These are phyloP conservation scores for Pseudogymnoascus sp. DNA, from an alignment of 2,329 filamentous ascomycete genomes.

Conservation along the genomic window DNA sequence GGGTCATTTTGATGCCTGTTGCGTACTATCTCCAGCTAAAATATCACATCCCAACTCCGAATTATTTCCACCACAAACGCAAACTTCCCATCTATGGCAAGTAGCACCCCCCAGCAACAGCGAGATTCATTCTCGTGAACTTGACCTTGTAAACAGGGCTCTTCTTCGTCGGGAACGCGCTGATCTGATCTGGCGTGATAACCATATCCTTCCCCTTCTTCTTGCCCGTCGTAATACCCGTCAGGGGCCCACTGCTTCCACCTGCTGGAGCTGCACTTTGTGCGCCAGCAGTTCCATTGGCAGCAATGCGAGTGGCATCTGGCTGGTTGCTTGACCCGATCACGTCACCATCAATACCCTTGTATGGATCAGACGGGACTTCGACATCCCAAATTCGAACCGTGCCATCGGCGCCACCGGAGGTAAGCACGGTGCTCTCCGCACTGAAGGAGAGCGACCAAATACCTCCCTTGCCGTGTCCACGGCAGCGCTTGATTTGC, in stretches of 20 bases:
- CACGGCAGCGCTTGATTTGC: conserved; percentile 84
- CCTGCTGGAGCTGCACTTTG: conserved; percentile 20
- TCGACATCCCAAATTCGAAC: conserved; percentile 91
- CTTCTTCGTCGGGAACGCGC: conserved; percentile 92
- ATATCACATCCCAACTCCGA: conserved; percentile 1
- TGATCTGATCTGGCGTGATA: conserved; percentile 88
- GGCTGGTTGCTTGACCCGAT: conserved; percentile 36
- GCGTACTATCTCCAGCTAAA: conserved; percentile 1
- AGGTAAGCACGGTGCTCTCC: conserved; percentile 83
- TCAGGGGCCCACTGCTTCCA: conserved; percentile 24
- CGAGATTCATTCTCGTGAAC: conserved; percentile 92
- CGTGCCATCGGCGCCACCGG: conserved; percentile 83
- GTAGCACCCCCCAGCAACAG: conserved; percentile 73
- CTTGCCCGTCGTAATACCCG: conserved; percentile 35
- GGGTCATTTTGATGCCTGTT: not conserved
- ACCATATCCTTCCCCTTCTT: conserved; percentile 87
- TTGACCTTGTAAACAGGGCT: conserved; percentile 87
- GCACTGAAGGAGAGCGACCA: conserved; percentile 91
- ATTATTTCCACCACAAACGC: not conserved
- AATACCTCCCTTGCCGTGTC: conserved; percentile 87
- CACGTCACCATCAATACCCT: conserved; percentile 38
- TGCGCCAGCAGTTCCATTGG: conserved; percentile 35
- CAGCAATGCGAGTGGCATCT: conserved; percentile 42
- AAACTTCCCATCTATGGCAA: conserved; percentile 14
- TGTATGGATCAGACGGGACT: conserved; percentile 57